Evolutionary conservation across 2,329 filamentous ascomycete species (phyloP).

Genomic region (Fusarium tjaetaba): DNA sequence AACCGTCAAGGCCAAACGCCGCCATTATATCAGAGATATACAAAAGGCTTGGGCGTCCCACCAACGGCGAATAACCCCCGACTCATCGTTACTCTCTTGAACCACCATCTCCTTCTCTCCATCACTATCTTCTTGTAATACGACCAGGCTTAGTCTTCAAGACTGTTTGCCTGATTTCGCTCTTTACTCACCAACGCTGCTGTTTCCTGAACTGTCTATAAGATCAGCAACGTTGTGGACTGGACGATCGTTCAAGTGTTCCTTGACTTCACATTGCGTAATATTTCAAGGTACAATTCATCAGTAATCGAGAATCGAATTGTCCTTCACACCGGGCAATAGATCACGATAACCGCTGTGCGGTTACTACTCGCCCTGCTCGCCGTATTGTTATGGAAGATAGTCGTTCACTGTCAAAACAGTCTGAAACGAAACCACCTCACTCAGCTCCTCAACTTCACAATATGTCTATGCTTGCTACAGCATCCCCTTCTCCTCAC

Average conservation of each 20-base stretch:
- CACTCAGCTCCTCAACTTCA: conserved; percentile 38
- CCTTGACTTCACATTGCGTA: conserved; percentile 22
- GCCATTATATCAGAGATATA: conserved; percentile 44
- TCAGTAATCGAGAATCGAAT: not conserved
- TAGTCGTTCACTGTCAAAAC: conserved; percentile 49
- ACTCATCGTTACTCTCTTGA: conserved; percentile 20
- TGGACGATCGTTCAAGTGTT: conserved; percentile 7
- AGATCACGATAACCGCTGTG: conserved; percentile 31
- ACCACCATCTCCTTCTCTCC: conserved; percentile 11
- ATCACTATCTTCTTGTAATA: conserved; percentile 9
- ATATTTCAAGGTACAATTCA: conserved; percentile 16
- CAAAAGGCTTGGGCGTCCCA: conserved; percentile 45
- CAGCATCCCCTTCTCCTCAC: conserved; percentile 55
- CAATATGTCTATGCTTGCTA: conserved; percentile 63
- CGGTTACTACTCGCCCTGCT: conserved; percentile 31
- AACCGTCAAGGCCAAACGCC: conserved; percentile 39
- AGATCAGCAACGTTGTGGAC: not conserved
- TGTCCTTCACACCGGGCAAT: conserved; percentile 7
- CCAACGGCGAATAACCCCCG: conserved; percentile 24
- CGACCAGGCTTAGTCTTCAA: conserved; percentile 14
- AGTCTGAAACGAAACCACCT: conserved; percentile 43
- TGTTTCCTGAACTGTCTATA: conserved; percentile 12
- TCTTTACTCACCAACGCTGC: conserved; percentile 22
- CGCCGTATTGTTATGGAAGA: conserved; percentile 53
- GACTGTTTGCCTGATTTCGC: conserved; percentile 15